Conservation (phyloP, 2,329 filamentous ascomycete genomes). For the Leptographium flavum region DNA sequence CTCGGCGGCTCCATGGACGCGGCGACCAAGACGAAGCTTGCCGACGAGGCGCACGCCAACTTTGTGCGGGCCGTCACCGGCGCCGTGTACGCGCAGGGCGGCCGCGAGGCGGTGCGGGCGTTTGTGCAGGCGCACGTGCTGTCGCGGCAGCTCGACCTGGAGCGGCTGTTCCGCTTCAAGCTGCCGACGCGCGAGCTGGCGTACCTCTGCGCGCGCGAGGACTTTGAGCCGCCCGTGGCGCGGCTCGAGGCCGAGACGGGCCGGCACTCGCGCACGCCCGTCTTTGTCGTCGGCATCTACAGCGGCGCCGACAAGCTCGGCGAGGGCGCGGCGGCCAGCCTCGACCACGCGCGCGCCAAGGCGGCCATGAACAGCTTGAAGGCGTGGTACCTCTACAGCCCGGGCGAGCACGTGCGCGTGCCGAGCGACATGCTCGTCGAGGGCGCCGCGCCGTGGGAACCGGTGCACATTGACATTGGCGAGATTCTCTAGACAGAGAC, state of each 20-base stretch:
- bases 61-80: slow-evolving; percentile 78
- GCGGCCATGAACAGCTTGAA: slow-evolving; percentile 80
- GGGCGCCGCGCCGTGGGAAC: slow-evolving; percentile 48
- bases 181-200: slow-evolving; percentile 73
- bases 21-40: slow-evolving; percentile 14
- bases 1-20: slow-evolving; percentile 9
- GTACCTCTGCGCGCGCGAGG: slow-evolving; percentile 72
- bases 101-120: slow-evolving; percentile 59
- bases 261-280: slow-evolving; percentile 67
- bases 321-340: slow-evolving; percentile 67
- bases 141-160: slow-evolving; percentile 61
- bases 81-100: slow-evolving; percentile 73
- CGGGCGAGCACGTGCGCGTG: slow-evolving; percentile 46
- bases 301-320: slow-evolving; percentile 83
- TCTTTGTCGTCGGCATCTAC: slow-evolving; percentile 89
- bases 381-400: slow-evolving; percentile 92
- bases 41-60: slow-evolving; percentile 33
- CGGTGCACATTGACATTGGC: slow-evolving; percentile 54
- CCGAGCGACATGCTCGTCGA: slow-evolving; percentile 56
- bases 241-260: slow-evolving; percentile 85
- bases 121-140: slow-evolving; percentile 81
- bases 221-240: slow-evolving; percentile 76
- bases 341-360: slow-evolving; percentile 63
- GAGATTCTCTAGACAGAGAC: slow-evolving; percentile 37
- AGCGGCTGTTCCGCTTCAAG: slow-evolving; percentile 68